Evolutionary conservation across 2,329 filamentous ascomycete genomes (phyloP).

Genomic region (Colletotrichum scovillei): DNA sequence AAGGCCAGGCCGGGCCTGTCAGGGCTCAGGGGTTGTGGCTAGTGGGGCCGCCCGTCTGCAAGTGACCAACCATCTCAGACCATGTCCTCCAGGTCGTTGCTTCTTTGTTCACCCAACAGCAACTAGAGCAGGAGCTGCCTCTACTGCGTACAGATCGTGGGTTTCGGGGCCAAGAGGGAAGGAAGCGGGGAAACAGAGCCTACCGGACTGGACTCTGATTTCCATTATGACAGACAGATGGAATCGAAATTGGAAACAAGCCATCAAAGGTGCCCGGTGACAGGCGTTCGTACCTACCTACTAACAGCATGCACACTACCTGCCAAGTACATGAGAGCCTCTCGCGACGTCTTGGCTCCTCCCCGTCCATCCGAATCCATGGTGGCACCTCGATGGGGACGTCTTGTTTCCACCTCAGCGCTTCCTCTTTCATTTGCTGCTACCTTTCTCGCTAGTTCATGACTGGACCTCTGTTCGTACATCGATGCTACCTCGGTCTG

Average conservation of each 20-base stretch:
- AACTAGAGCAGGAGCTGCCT: conserved; percentile 15
- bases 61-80: conserved; percentile 17
- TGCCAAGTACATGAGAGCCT: background rate
- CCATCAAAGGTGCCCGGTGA: background rate
- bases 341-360: background rate
- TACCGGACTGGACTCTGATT: background rate
- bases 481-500: background rate
- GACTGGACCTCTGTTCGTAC: background rate
- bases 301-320: background rate
- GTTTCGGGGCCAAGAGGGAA: conserved; percentile 8
- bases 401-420: background rate
- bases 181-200: conserved; percentile 11
- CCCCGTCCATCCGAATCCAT: background rate
- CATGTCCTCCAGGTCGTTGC: background rate
- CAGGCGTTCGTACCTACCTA: background rate
- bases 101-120: conserved; percentile 1
- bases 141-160: background rate
- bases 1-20: conserved; percentile 19
- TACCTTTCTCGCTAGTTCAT: background rate
- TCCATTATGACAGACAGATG: background rate
- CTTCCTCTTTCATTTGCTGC: background rate
- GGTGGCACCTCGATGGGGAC: background rate
- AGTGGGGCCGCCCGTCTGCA: conserved; percentile 3
- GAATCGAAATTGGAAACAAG: background rate
- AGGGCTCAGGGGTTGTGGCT: conserved; percentile 16